Conservation (phyloP, 306 rosid species). For the Purshia tridentata region DNA sequence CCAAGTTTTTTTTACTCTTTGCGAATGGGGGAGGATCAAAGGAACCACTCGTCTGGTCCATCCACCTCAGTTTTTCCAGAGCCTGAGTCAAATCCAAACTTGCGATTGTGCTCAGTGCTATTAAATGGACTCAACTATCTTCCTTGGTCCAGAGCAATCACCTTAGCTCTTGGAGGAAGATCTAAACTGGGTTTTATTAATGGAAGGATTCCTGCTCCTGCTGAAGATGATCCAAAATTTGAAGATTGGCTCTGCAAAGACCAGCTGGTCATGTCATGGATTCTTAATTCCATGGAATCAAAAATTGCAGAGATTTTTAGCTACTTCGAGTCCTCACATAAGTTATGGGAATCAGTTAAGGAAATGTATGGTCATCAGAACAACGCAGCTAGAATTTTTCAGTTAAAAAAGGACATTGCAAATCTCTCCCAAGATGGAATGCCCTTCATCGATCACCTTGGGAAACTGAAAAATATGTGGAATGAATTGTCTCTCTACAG, state of each 20-base stretch:
- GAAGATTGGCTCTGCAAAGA: background rate
- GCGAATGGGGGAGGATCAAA: too few relatives aligned
- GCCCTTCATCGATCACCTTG: background rate
- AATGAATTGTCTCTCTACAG: background rate
- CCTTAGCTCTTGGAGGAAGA: background rate
- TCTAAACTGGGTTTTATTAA: background rate
- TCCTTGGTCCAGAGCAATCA: too few relatives aligned
- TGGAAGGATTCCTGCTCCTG: background rate
- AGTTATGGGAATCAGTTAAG: background rate
- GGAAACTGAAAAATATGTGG: background rate
- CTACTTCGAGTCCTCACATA: background rate
- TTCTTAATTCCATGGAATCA: background rate
- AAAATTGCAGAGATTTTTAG: background rate
- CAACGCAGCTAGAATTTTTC: background rate
- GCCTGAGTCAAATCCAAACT: too few relatives aligned
- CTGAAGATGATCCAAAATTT: background rate
- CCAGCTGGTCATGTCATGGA: background rate
- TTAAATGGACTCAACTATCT: too few relatives aligned
- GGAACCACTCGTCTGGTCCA: too few relatives aligned
- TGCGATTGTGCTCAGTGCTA: too few relatives aligned
- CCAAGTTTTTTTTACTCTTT: too few relatives aligned
- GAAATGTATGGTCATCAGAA: background rate
- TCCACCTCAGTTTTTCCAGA: too few relatives aligned
- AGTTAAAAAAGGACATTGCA: background rate
- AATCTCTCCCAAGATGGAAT: background rate